Base-by-base conservation (phyloP, 768 basidiomycete genomes). In the Termitomyces sp. region DNA sequence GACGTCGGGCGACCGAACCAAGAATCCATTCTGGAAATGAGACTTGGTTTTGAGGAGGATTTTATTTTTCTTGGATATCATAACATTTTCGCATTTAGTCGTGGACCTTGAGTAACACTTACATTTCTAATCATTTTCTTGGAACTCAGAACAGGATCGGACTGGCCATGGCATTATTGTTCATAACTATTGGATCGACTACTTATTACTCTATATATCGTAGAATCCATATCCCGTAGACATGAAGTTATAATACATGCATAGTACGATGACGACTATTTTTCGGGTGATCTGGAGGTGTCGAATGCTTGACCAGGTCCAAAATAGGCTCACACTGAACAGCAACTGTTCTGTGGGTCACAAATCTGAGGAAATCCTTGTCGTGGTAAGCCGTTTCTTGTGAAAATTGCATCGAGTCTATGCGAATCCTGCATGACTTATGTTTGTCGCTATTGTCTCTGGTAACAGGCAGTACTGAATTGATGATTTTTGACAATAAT, bases 21-120 rank as follows among this genome's bases (percentile, higher is more conserved):
- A 64, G 62, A 69, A 70, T 53, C 60, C 69, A 54, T 71, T 70
- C 66, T 65, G 70, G 69, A 68, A 65, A 63, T 65, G 61, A 66
- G 56, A 47, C 18, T 26, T 52, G 47, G 12, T 36, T 50, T n/a
- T 13, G n/a, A 46, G 20, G 15, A 36, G 20, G 47, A 33, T 54
- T 47, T 34, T 29, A 31, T 26, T 48, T 22, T 16, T 28, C 18
- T 16, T 46, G 36, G 26, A 7, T 41, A 41, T 50, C 9, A 24
- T 52, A 46, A 24, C 15, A 28, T 47, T n/a, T 36, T 16, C 22
- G 34, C 24, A 51, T 51, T 8, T 37, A n/a, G 12, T n/a, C 16
- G 28, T 28, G 24, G 36, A 39, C 36, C n/a, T 18, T 18, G 8
- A 49, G 9, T 22, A 24, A 4, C 1, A 51, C 8, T 26, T 9